These are phyloP conservation scores for Whalleya microplaca DNA, from an alignment of 2,329 filamentous ascomycete species.

Conservation along the genomic window DNA sequence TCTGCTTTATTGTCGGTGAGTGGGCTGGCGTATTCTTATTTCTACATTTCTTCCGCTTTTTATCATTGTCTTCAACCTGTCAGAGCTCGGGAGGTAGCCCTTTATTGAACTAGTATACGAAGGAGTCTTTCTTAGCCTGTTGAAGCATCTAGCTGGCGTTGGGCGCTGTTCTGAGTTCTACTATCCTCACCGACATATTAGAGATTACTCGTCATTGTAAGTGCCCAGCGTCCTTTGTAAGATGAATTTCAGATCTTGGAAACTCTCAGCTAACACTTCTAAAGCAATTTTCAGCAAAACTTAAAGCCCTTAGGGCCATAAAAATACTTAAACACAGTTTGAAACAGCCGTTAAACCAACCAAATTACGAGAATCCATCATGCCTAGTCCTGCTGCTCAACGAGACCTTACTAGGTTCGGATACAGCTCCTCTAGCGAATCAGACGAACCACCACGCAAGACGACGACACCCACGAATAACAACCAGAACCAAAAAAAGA, in stretches of 20 bases:
- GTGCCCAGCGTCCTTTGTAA: constrained; percentile 1
- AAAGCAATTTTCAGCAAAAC: too few species aligned
- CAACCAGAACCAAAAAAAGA: constrained; percentile 55
- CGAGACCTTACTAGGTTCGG: constrained; percentile 40
- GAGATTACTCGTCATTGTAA: constrained; percentile 13
- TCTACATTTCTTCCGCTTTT: constrained; percentile 10
- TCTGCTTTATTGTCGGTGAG: constrained; percentile 27
- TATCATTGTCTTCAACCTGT: constrained; percentile 10
- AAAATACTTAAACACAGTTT: background rate
- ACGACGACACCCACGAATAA: constrained; percentile 33
- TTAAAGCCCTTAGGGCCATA: background rate
- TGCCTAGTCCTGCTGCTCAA: constrained; percentile 17
- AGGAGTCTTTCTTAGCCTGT: background rate
- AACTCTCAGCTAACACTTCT: background rate
- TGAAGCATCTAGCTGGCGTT: constrained; percentile 18
- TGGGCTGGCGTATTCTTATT: constrained; percentile 13
- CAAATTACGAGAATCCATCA: constrained; percentile 3
- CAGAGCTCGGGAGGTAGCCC: background rate
- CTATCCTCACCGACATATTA: constrained; percentile 1
- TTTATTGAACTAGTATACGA: background rate
- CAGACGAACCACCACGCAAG: constrained; percentile 47
- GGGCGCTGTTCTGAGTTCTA: constrained; percentile 13
- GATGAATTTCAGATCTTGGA: background rate
- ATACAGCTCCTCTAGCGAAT: constrained; percentile 55
- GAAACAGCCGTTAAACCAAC: background rate